Percentiles rank a stretch among this genome's conserved stretches.
phyloP scores from a whole-genome alignment of 352 stramenopile species.

The Globisporangium carolinianum region DNA sequence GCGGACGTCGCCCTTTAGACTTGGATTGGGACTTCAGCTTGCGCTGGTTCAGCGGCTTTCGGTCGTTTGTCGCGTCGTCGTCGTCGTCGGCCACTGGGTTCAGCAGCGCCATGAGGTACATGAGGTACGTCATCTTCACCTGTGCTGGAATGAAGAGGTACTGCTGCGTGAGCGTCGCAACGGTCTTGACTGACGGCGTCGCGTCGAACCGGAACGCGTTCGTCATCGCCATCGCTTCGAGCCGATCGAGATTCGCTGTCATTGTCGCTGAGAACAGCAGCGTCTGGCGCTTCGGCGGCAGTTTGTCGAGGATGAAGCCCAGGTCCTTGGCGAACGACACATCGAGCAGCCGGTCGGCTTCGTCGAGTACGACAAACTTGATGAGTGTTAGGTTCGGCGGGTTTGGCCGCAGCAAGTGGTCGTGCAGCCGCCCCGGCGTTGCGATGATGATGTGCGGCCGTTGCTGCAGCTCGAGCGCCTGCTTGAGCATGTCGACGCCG shows the following conservation, averaged over 20 bases:
- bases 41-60: conserved; percentile 14
- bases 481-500: conserved; percentile 95
- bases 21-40: conserved; percentile 6
- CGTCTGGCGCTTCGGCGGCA: conserved; percentile 90
- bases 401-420: conserved; percentile 98
- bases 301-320: conserved; percentile 73
- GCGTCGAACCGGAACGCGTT: conserved; percentile 68
- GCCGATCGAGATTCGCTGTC: conserved; percentile 96
- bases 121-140: conserved; percentile 95
- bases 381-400: conserved; percentile 96
- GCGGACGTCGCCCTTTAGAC: background rate
- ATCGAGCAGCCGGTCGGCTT: conserved; percentile 97
- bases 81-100: conserved; percentile 30
- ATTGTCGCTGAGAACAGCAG: conserved; percentile 99
- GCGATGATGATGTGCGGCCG: conserved; percentile 97
- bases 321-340: conserved; percentile 85
- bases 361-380: conserved; percentile 97
- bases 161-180: conserved; percentile 91
- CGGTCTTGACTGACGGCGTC: conserved; percentile 82
- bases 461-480: conserved; percentile 89
- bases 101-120: conserved; percentile 77
- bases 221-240: conserved; percentile 95
- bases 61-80: conserved; percentile 55
- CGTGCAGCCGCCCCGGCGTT: conserved; percentile 95
- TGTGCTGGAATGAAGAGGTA: conserved; percentile 98